Base-by-base conservation (phyloP, 306 rosid genomes). In the Luffa acutangula region DNA sequence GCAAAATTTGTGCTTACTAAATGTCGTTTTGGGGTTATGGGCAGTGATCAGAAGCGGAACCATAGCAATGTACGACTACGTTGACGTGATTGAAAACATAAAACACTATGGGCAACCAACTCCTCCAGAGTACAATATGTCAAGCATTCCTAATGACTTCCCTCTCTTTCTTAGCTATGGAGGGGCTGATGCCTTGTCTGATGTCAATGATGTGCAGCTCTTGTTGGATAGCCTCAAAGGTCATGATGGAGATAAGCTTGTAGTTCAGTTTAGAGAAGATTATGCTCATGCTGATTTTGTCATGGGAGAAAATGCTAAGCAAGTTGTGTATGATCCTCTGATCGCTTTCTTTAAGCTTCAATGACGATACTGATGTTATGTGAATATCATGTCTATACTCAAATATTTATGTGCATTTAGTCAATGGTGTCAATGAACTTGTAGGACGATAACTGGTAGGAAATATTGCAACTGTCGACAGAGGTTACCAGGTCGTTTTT, bases 271-370 rank as follows among this genome's bases (percentile, higher is more conserved):
- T 57, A 78, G 84, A 54, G 87, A 89, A 71, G 91, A 91, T 72
- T 91, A 93, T 87, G 97, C 94, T 64, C 97, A 93, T 87, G 80
- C 90, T 33, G 97, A 91, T 88, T 93, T 84, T 85, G 90, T 93
- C 80, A 84, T 93, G 93, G 94, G 86, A 31, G 86, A 76, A 71
- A 91, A 86, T 83, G 97, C 96, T 63, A 82, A 86, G 73, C 85
- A 83, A 84, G 87, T 80, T 83, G 87, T 89, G 31, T 91, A 91
- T 83, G 90, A 88, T 60, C 96, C 97, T 83, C 84, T 91, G 21
- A 81, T 93, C 48, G 85, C 94, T 82, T 93, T 93, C 92, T 85
- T 93, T 66, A 82, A 70, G 73, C 90, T 81, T 80, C 87, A 88
- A 58, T 91, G 87, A 88, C 58, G 8, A 78, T 45, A 4, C 18